phyloP scores from a whole-genome alignment of 177 flowering plant genomes.

The Vitis hybrid region DNA sequence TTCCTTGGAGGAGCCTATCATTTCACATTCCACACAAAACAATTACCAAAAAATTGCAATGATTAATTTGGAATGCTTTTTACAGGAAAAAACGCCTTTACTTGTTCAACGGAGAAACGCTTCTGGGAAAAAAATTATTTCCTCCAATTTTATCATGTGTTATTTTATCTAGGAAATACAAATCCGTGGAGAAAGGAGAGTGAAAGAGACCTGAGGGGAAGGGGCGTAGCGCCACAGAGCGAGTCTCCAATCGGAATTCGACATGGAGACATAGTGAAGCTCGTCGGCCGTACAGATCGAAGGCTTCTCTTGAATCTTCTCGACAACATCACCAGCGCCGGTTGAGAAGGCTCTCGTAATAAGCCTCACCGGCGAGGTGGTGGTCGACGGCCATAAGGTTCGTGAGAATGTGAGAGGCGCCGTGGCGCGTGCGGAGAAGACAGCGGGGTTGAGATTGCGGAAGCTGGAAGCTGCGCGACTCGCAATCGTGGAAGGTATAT shows the following conservation, averaged over 20 bases:
- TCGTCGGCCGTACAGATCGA: constrained; percentile 95
- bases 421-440: constrained; percentile 16
- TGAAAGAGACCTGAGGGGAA: constrained; percentile 52
- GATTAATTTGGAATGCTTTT: no score
- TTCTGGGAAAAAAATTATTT: background rate
- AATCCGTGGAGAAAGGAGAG: background rate
- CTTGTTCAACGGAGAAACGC: no score
- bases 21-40: background rate
- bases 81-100: no score
- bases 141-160: background rate
- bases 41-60: background rate
- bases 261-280: constrained; percentile 81
- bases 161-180: background rate
- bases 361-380: constrained; percentile 6
- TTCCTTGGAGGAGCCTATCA: constrained; percentile 75
- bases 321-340: constrained; percentile 11
- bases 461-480: constrained; percentile 19
- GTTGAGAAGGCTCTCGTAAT: constrained; percentile 34
- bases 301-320: constrained; percentile 48
- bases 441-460: constrained; percentile 10
- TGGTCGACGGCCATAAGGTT: background rate
- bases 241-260: constrained; percentile 74
- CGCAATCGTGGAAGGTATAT: constrained; percentile 21
- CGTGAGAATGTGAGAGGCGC: constrained; percentile 3
- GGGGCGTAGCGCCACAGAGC: constrained; percentile 97